Evolutionary conservation across 305 asterid species (phyloP).

Genomic region (Fraxinus albicans): DNA sequence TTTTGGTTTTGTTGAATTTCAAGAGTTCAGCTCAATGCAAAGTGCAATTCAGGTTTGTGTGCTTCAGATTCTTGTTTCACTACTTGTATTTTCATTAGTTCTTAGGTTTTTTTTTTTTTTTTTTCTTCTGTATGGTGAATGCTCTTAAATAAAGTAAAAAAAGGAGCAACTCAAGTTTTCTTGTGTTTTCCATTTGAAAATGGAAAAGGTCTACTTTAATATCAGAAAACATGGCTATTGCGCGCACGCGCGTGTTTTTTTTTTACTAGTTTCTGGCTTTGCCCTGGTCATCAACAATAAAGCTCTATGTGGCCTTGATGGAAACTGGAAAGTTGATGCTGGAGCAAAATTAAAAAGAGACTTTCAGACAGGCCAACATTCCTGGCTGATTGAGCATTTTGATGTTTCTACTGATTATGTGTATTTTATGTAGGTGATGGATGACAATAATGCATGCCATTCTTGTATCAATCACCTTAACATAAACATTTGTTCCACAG

Average conservation of each 20-base stretch:
- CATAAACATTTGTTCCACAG: not conserved
- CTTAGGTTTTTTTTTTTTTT: constrained; percentile 1
- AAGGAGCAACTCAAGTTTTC: not conserved
- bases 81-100: constrained; percentile 2
- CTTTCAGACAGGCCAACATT: not conserved
- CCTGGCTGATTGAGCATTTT: not conserved
- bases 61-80: constrained; percentile 15
- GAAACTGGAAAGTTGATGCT: not conserved
- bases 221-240: not conserved
- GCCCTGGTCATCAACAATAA: not conserved
- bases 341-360: not conserved
- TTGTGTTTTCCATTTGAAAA: not conserved
- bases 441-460: not conserved
- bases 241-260: not conserved
- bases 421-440: not conserved
- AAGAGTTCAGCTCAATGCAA: constrained; percentile 70
- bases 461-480: not conserved
- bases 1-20: constrained; percentile 90
- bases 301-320: constrained; percentile 3
- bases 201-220: not conserved
- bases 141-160: not conserved
- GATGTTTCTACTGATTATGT: not conserved
- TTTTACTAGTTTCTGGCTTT: not conserved
- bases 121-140: not conserved
- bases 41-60: constrained; percentile 66